phyloP scores from a whole-genome alignment of 371 early-diverging fungal genomes.

The Catenaria anguillulae region DNA sequence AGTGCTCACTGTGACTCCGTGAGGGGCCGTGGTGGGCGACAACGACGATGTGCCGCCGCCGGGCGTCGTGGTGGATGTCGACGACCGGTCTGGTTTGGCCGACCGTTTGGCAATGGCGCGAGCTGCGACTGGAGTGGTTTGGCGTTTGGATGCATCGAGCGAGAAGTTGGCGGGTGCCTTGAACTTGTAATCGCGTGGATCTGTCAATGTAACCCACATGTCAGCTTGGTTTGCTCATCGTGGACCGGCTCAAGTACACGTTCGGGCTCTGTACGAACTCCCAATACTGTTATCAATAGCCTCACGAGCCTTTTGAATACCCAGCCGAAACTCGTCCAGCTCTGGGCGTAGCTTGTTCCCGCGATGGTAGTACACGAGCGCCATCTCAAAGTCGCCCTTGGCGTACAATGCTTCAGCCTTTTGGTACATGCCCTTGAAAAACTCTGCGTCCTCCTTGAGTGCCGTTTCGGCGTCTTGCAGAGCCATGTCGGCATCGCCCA shows the following conservation, averaged over 20 bases:
- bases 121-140: no score
- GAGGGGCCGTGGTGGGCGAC: no score
- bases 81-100: not conserved
- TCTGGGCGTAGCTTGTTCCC: conserved; percentile 32
- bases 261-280: no score
- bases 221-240: no score
- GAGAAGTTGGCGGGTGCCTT: conserved; percentile 7
- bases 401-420: conserved; percentile 37
- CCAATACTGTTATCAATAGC: conserved; percentile 38
- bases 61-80: no score
- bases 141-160: not conserved
- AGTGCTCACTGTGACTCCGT: not conserved
- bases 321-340: conserved; percentile 28
- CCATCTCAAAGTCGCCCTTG: conserved; percentile 34
- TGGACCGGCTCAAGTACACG: no score
- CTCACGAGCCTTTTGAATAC: conserved; percentile 32
- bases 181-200: conserved; percentile 8
- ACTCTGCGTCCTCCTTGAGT: conserved; percentile 23
- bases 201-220: no score
- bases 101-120: not conserved
- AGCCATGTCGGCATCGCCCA: conserved; percentile 20
- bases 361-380: conserved; percentile 32
- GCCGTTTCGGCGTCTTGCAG: conserved; percentile 26
- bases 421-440: conserved; percentile 25
- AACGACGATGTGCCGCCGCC: not conserved